These are phyloP conservation scores for Gleditsia sinensis DNA, from an alignment of 306 rosid species.

Conservation along the genomic window DNA sequence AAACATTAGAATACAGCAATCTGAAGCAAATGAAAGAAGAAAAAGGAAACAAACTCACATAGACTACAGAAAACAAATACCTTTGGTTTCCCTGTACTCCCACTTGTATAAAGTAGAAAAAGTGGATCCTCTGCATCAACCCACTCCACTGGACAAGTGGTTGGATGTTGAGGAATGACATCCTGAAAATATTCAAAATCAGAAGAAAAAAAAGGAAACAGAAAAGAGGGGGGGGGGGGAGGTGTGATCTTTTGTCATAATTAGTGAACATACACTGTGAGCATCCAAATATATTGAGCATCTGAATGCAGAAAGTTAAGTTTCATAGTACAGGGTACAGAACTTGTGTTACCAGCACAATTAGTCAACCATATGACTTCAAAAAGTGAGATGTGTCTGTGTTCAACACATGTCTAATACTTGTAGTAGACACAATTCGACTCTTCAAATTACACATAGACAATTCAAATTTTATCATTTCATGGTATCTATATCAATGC, in stretches of 20 bases:
- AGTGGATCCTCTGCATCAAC: slow-evolving; percentile 98
- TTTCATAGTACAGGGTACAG: not conserved
- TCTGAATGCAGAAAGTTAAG: slow-evolving; percentile 17
- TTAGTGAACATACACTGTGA: slow-evolving; percentile 23
- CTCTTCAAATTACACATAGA: no score
- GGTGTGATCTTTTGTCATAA: slow-evolving; percentile 10
- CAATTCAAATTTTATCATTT: no score
- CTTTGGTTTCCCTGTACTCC: slow-evolving; percentile 99
- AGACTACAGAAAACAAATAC: slow-evolving; percentile 42
- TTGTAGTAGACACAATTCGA: no score
- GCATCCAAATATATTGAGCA: slow-evolving; percentile 25
- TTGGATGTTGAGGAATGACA: slow-evolving; percentile 69
- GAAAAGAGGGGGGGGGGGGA: not conserved
- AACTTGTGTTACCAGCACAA: slow-evolving; percentile 21
- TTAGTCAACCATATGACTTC: slow-evolving; percentile 5
- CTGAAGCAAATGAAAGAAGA: slow-evolving; percentile 5
- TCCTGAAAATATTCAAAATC: slow-evolving; percentile 58
- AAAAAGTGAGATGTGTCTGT: no score
- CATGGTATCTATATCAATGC: no score
- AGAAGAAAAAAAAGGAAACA: slow-evolving; percentile 23
- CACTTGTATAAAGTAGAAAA: slow-evolving; percentile 95
- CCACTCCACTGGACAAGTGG: slow-evolving; percentile 95
- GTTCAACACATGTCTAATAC: no score
- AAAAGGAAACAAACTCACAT: slow-evolving; percentile 23
- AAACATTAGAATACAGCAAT: slow-evolving; percentile 28